Evolutionary conservation across 2,329 filamentous ascomycete genomes (phyloP), one percentile per base, ranked within the genome.

Genomic region (Trematosphaeria pertusa): DNA sequence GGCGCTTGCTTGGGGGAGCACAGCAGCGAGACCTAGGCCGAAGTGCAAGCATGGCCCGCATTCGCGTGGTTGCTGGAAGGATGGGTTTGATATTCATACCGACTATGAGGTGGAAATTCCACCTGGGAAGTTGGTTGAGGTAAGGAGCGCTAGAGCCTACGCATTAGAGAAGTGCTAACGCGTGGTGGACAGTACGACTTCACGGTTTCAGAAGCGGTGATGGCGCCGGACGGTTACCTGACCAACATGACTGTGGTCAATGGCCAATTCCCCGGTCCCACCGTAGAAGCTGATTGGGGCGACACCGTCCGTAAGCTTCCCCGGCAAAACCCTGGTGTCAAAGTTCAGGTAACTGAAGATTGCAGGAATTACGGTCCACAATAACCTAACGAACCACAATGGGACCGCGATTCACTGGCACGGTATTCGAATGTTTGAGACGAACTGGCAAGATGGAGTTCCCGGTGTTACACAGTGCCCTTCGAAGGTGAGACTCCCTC

Each of bases 261-360:
- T 17, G 82, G 81, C 12, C 77, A 81, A 14, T 83, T 80, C 44
- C 86, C 86, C 1, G 87, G 84, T 0, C 86, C 86, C 1, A 75
- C 79, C 7, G 81, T 90, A 37, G 76, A 79, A 50, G 84, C 79
- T 40, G 72, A 74, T 24, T 35, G 24, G 28, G 39, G 39, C 19
- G 20, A 32, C 8, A 28, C 24, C 24, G 12, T 28, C 12, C 24
- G 24, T 28, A 28, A 28, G 24, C 12, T n/a, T n/a, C n/a, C n/a
- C n/a, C n/a, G n/a, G n/a, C n/a, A n/a, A n/a, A n/a, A n/a, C n/a
- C n/a, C n/a, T n/a, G n/a, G n/a, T n/a, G n/a, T n/a, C n/a, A n/a
- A n/a, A n/a, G n/a, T n/a, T n/a, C n/a, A n/a, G n/a, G n/a, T n/a
- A n/a, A n/a, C n/a, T n/a, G n/a, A n/a, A n/a, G n/a, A n/a, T n/a